Evolutionary conservation across 495 filamentous ascomycete species (phyloP).

Genomic region (Bacidia gigantensis): DNA sequence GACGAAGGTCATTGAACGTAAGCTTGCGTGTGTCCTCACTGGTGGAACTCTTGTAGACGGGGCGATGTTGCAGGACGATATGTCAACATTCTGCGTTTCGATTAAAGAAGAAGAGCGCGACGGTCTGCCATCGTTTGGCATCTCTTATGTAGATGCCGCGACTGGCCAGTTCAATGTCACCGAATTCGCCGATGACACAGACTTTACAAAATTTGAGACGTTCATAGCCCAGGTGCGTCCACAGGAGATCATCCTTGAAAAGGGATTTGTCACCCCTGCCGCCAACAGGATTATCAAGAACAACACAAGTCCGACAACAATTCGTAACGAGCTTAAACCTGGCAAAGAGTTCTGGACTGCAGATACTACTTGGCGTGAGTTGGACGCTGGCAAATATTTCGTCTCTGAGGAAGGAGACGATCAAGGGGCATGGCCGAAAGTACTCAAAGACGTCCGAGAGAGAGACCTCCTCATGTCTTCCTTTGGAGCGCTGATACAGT

Average conservation of each 20-base stretch:
- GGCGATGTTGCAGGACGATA: conserved; percentile 94
- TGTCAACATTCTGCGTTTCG: conserved; percentile 90
- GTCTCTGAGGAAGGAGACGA: conserved; percentile 44
- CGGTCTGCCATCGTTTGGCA: conserved; percentile 70
- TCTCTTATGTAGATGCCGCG: conserved; percentile 90
- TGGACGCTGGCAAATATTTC: conserved; percentile 76
- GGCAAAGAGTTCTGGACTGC: conserved; percentile 86
- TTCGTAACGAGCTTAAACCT: conserved; percentile 89
- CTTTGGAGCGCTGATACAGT: conserved; percentile 78
- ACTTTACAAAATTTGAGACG: conserved; percentile 96
- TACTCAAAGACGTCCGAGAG: conserved; percentile 56
- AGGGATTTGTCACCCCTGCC: conserved; percentile 68
- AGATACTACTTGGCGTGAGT: conserved; percentile 64
- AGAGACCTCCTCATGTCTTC: conserved; percentile 86
- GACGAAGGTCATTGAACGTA: conserved; percentile 77
- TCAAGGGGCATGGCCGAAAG: conserved; percentile 63
- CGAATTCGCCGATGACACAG: conserved; percentile 81
- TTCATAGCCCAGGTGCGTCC: conserved; percentile 89
- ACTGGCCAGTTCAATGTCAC: conserved; percentile 91
- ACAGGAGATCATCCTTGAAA: conserved; percentile 82
- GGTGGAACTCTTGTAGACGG: conserved; percentile 87
- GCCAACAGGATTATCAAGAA: conserved; percentile 91
- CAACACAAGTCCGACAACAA: conserved; percentile 80
- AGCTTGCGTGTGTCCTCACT: conserved; percentile 83
- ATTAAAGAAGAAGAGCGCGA: conserved; percentile 80